Evolutionary conservation across 2,329 filamentous ascomycete genomes (phyloP), one percentile per base, ranked within the genome.

Genomic region (Fusarium caatingaense): DNA sequence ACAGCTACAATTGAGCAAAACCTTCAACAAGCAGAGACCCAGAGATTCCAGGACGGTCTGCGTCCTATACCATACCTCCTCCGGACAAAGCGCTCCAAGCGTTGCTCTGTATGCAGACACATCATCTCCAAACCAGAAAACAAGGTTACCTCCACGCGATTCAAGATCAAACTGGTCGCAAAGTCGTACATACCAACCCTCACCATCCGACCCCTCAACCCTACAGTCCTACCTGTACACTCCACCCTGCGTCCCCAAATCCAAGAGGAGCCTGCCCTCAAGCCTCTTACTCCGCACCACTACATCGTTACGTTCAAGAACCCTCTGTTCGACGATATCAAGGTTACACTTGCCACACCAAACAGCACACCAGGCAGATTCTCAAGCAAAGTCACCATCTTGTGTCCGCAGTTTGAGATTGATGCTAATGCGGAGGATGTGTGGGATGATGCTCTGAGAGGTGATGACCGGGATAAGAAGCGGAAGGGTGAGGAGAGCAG

Each of bases 71-170:
- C 94, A 0, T 91, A 92, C 18, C 87, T 97, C 4, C 88, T 99
- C 16, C 91, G 93, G 60, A 97, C 95, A 0, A 98, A 98, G 78
- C 92, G 95, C 40, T 94, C 93, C 21, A 98, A 98, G 82, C 93
- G 96, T 47, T 99, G 96, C 80, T 92, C 93, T 53, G 88, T 91
- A 13, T 99, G 96, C 81, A 91, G 96, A 15, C 95, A 98, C 82
- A 98, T 98, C 77, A 91, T 99, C 73, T 92, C 93, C 66, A 97
- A 97, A 78, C 96, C 95, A 16, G 96, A 99, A 80, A 88, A 91
- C 63, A 99, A 98, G 80, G 91, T 97, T 32, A 89, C 90, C 48
- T 95, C 92, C 55, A 96, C 92, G 9, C 91, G 94, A 30, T 98
- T 96, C 86, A 92, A 95, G 75, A 98, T 99, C 79, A 92, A 93